These are phyloP conservation scores for Penicillium fuscoglaucum DNA, from an alignment of 2,329 filamentous ascomycete species.

Conservation along the genomic window DNA sequence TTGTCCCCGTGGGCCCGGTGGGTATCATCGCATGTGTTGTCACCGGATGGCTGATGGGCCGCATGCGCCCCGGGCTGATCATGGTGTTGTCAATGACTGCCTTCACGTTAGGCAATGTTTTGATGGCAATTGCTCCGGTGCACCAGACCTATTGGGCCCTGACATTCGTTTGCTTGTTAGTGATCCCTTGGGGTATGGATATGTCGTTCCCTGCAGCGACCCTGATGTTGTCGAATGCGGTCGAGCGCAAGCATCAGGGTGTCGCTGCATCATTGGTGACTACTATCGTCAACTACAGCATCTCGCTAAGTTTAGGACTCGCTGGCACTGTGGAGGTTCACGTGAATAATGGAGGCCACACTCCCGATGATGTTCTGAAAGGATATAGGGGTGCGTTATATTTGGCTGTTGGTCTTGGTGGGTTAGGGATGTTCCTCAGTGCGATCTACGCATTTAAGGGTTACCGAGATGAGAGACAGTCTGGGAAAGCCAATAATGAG, in stretches of 20 bases:
- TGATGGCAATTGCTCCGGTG: too few relatives aligned
- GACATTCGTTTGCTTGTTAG: too few relatives aligned
- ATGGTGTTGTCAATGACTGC: too few relatives aligned
- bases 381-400: slow-evolving; percentile 47
- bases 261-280: slow-evolving; percentile 59
- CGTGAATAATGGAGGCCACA: slow-evolving; percentile 43
- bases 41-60: too few relatives aligned
- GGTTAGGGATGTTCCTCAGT: slow-evolving; percentile 29
- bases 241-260: slow-evolving; percentile 51
- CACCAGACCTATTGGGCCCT: too few relatives aligned
- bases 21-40: too few relatives aligned
- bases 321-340: slow-evolving; percentile 63
- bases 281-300: slow-evolving; percentile 68
- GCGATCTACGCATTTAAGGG: slow-evolving; percentile 14
- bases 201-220: slow-evolving; percentile 64
- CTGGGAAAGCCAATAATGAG: not conserved
- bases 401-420: slow-evolving; percentile 39
- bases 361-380: slow-evolving; percentile 31
- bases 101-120: too few relatives aligned
- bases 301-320: slow-evolving; percentile 65
- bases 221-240: slow-evolving; percentile 58
- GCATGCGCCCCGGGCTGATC: too few relatives aligned
- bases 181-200: too few relatives aligned
- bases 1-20: too few relatives aligned
- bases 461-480: slow-evolving; percentile 5